Percentiles rank a stretch among this genome's conserved stretches.
Evolutionary conservation across 1,284 basidiomycete species (phyloP).

Genomic region (Paramarasmius palmivorus): DNA sequence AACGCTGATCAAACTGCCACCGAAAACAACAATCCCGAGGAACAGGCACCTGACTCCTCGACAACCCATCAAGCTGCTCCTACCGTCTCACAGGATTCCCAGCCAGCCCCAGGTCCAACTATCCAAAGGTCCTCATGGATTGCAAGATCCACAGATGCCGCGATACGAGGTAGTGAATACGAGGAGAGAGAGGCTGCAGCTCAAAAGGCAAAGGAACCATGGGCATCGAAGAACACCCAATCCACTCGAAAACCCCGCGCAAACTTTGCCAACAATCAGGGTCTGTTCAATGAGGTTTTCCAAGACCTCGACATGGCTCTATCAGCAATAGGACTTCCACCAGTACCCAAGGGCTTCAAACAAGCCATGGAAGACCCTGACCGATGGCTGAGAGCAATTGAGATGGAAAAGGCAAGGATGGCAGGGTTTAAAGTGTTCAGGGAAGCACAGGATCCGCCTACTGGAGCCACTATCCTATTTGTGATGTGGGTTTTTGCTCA

Average conservation of each 20-base stretch:
- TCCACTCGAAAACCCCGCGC: background rate
- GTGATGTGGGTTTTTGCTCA: slow-evolving; percentile 8
- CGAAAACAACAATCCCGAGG: too few relatives aligned
- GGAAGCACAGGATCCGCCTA: slow-evolving; percentile 2
- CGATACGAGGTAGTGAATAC: too few relatives aligned
- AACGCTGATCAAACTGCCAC: too few relatives aligned
- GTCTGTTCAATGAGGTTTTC: background rate
- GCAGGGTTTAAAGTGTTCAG: slow-evolving; percentile 13
- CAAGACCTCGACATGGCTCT: slow-evolving; percentile 5
- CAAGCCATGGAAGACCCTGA: slow-evolving; percentile 21
- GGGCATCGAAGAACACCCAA: too few relatives aligned
- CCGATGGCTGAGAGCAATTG: slow-evolving; percentile 17
- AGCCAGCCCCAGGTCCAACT: too few relatives aligned
- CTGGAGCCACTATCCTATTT: background rate
- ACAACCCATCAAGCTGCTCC: too few relatives aligned
- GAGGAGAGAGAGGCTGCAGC: too few relatives aligned
- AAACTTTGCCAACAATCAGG: background rate
- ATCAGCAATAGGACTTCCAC: background rate
- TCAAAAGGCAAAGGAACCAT: too few relatives aligned
- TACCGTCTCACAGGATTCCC: too few relatives aligned
- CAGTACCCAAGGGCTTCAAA: slow-evolving; percentile 14
- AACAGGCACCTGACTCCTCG: too few relatives aligned
- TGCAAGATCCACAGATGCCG: too few relatives aligned
- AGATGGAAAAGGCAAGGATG: slow-evolving; percentile 16
- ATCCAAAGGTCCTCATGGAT: too few relatives aligned